Evolutionary conservation across 23 red algal genomes (phyloP).

Genomic region (Rhodosorus marinus): DNA sequence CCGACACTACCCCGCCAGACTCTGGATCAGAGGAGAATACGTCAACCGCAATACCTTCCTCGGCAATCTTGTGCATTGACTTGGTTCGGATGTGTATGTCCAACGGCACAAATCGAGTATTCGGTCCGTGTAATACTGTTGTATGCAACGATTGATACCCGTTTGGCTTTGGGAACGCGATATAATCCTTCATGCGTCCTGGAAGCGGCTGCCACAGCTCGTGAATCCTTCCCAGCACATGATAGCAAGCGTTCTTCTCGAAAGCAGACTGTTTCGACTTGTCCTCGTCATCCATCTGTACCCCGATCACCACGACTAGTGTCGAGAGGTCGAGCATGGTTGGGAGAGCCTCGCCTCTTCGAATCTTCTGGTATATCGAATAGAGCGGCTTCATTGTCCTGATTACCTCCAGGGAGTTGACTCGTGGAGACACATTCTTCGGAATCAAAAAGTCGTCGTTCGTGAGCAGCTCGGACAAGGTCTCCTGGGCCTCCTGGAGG

Average conservation of each 20-base stretch:
- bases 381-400: conserved; percentile 67
- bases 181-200: conserved; percentile 91
- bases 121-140: conserved; percentile 41
- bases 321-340: conserved; percentile 73
- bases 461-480: conserved; percentile 43
- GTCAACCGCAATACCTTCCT: conserved; percentile 79
- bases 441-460: conserved; percentile 36
- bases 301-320: conserved; percentile 55
- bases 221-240: conserved; percentile 76
- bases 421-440: too few relatives aligned
- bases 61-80: conserved; percentile 69
- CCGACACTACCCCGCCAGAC: not conserved
- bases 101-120: conserved; percentile 35
- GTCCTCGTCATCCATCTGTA: conserved; percentile 8
- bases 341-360: conserved; percentile 35
- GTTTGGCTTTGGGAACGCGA: conserved; percentile 98
- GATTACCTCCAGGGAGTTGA: too few relatives aligned
- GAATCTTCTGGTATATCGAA: conserved; percentile 63
- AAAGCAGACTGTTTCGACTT: conserved; percentile 2
- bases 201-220: conserved; percentile 79
- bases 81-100: conserved; percentile 95
- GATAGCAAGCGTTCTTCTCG: conserved; percentile 73
- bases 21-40: conserved; percentile 17
- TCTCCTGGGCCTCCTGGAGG: conserved; percentile 22
- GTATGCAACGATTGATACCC: conserved; percentile 96